Conservation (phyloP, 148 eudicot species). For the Rhododendron ovatum region DNA sequence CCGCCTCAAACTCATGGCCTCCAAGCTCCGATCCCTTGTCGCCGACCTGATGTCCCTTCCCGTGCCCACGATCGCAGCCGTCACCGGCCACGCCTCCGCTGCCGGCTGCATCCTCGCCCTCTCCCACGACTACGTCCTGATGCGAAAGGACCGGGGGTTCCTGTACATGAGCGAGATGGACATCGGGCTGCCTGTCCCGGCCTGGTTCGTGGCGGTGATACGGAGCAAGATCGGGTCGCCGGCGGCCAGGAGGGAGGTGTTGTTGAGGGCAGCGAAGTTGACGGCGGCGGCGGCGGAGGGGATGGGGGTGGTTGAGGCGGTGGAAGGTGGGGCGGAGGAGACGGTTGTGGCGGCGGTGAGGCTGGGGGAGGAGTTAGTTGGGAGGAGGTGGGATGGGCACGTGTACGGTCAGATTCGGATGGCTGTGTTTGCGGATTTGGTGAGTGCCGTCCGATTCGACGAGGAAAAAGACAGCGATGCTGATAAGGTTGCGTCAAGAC, state of each 20-base stretch:
- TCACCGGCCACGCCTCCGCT: slow-evolving; percentile 59
- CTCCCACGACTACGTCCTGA: slow-evolving; percentile 42
- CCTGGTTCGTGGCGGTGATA: slow-evolving; percentile 23
- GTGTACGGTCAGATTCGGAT: slow-evolving; percentile 41
- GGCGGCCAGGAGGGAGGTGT: slow-evolving; percentile 23
- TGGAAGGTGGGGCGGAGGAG: slow-evolving; percentile 31
- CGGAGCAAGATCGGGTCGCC: slow-evolving; percentile 27
- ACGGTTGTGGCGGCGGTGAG: slow-evolving; percentile 39
- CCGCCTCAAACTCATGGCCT: slow-evolving; percentile 24
- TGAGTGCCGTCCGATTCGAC: slow-evolving; percentile 13
- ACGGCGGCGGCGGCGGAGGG: slow-evolving; percentile 35
- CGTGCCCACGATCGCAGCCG: slow-evolving; percentile 60
- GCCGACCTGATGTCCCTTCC: slow-evolving; percentile 43
- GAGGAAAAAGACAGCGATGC: slow-evolving; percentile 1
- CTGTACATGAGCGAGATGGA: slow-evolving; percentile 61
- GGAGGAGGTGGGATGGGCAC: slow-evolving; percentile 43
- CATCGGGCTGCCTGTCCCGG: slow-evolving; percentile 27
- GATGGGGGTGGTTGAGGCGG: slow-evolving; percentile 43
- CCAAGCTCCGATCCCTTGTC: slow-evolving; percentile 32
- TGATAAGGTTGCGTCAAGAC: not conserved
- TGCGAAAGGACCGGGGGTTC: slow-evolving; percentile 46
- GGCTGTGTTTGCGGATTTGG: slow-evolving; percentile 18
- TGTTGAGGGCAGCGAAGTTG: slow-evolving; percentile 37
- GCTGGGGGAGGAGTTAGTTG: slow-evolving; percentile 36
- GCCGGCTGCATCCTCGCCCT: slow-evolving; percentile 43